Evolutionary conservation across 805 yeast genomes (phyloP).

Genomic region (Cyberlindnera mrakii): DNA sequence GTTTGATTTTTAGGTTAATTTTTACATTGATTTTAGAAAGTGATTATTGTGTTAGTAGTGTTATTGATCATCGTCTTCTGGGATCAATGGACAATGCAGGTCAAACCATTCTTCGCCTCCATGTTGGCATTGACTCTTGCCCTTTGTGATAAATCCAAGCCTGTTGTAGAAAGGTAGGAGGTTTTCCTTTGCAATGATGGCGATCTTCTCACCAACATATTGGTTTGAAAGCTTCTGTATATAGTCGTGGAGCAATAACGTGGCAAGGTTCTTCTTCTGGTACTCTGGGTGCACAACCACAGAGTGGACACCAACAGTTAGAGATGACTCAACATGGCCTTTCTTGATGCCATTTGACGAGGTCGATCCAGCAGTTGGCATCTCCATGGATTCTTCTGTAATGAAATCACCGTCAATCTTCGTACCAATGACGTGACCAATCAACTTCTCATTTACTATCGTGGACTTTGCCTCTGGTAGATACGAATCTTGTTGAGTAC

Average conservation of each 20-base stretch:
- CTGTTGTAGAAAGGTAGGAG: constrained; percentile 74
- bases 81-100: constrained; percentile 35
- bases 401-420: constrained; percentile 49
- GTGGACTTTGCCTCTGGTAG: constrained; percentile 24
- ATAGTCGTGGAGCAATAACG: constrained; percentile 80
- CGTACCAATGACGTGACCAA: constrained; percentile 80
- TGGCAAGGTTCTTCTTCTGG: constrained; percentile 78
- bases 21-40: neutral
- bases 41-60: neutral
- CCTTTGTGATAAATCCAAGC: constrained; percentile 71
- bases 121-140: constrained; percentile 51
- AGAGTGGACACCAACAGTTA: constrained; percentile 75
- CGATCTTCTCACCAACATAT: constrained; percentile 73
- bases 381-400: constrained; percentile 52
- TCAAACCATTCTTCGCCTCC: constrained; percentile 63
- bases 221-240: constrained; percentile 85
- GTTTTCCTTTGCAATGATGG: constrained; percentile 63
- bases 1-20: neutral
- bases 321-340: constrained; percentile 75
- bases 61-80: constrained; percentile 38
- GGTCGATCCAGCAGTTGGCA: constrained; percentile 37
- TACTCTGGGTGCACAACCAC: constrained; percentile 71
- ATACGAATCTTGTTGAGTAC: constrained; percentile 25
- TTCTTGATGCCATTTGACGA: constrained; percentile 12
- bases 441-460: constrained; percentile 55